Conservation (phyloP, 768 basidiomycete genomes). For the Cystofilobasidium macerans region DNA sequence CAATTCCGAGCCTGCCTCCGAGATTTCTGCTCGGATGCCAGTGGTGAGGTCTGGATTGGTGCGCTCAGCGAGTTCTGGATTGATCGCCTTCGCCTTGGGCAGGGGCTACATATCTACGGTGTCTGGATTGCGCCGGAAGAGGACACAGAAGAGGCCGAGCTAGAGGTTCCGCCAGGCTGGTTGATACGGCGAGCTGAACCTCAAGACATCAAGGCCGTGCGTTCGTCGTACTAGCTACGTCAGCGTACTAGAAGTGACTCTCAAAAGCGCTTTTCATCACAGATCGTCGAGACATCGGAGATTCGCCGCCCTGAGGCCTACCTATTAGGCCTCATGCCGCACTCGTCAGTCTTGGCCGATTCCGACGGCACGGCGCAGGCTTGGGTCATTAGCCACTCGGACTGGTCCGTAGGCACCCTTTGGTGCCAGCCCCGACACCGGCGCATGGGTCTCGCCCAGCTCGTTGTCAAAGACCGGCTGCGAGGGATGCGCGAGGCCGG, state of each 20-base stretch:
- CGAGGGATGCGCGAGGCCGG: neutral
- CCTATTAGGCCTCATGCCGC: conserved; percentile 3
- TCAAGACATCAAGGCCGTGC: neutral
- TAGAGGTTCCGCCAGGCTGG: neutral
- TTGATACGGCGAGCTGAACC: neutral
- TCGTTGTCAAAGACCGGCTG: conserved; percentile 1
- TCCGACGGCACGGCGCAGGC: neutral
- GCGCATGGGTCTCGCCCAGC: conserved; percentile 6
- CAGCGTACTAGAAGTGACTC: no score
- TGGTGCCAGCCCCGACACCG: neutral
- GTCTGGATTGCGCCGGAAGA: conserved; percentile 5
- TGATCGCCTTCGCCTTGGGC: neutral
- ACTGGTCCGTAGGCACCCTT: conserved; percentile 6
- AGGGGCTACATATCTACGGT: neutral
- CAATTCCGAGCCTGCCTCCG: neutral
- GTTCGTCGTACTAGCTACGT: neutral
- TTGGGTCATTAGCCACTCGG: conserved; percentile 14
- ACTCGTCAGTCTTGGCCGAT: neutral
- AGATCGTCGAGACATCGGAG: conserved; percentile 13
- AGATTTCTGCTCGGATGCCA: neutral
- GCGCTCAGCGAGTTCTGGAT: conserved; percentile 8
- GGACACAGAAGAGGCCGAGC: neutral
- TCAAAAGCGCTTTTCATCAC: neutral
- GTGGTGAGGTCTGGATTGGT: neutral
- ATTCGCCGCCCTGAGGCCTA: neutral